Percentiles rank a stretch among this genome's conserved stretches.
These are phyloP conservation scores for Microdochium nivale DNA, from an alignment of 2,329 filamentous ascomycete genomes.

Conservation along the genomic window DNA sequence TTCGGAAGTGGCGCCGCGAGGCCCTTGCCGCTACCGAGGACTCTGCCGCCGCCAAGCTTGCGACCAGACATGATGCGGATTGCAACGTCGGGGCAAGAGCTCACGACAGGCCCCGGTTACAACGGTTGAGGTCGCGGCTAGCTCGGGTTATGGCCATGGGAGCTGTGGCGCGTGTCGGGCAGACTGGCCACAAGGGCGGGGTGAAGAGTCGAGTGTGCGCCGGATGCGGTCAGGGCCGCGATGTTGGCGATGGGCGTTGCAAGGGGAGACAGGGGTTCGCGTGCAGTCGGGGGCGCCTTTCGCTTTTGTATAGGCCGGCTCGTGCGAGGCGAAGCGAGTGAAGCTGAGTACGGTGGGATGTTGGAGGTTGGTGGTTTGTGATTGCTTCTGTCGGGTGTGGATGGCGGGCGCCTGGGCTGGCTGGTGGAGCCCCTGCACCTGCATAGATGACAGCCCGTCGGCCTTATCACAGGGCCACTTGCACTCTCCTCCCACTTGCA, in stretches of 20 bases:
- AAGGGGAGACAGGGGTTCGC: neutral
- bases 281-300: neutral
- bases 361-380: too few species aligned
- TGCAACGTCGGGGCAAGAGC: neutral
- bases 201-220: neutral
- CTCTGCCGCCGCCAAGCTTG: slow-evolving; percentile 85
- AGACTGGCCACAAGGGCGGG: neutral
- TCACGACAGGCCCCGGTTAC: slow-evolving; percentile 6
- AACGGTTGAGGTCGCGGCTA: neutral
- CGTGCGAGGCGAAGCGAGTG: too few species aligned
- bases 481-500: too few species aligned
- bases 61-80: slow-evolving; percentile 61
- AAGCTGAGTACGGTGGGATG: too few species aligned
- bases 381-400: too few species aligned
- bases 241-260: neutral
- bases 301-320: too few species aligned
- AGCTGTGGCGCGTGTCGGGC: neutral
- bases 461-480: too few species aligned
- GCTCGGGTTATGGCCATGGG: neutral
- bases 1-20: slow-evolving; percentile 55
- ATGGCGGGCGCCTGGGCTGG: too few species aligned
- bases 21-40: slow-evolving; percentile 78
- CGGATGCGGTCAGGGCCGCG: neutral
- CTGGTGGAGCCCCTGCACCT: too few species aligned
- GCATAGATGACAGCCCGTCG: too few species aligned